A percentile compares a stretch with the other conserved stretches of the same genome.
Evolutionary conservation across 352 stramenopile genomes (phyloP).

Genomic region (Globisporangium alternatum): DNA sequence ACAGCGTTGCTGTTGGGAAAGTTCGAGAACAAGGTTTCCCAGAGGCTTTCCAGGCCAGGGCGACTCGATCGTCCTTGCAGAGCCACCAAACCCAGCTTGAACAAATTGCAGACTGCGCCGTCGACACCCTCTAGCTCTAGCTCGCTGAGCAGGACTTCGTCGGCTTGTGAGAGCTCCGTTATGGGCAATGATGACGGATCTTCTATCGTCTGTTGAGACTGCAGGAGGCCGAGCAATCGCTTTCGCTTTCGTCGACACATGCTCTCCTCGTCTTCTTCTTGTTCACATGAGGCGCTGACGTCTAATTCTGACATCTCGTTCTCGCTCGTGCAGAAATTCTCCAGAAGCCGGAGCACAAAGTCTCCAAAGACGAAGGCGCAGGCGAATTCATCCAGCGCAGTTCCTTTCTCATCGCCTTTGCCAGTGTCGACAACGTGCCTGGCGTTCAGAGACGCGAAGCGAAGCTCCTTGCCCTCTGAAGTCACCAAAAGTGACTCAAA

Average conservation of each 20-base stretch:
- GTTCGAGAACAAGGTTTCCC: neutral
- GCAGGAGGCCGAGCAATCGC: neutral
- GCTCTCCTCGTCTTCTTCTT: neutral
- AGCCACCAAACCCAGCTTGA: neutral
- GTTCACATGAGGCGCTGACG: too few relatives aligned
- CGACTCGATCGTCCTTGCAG: neutral
- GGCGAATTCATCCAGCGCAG: neutral
- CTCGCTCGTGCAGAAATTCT: neutral
- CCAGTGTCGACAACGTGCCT: neutral
- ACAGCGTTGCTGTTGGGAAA: neutral
- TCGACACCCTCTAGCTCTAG: neutral
- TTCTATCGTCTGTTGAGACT: neutral
- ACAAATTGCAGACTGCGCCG: neutral
- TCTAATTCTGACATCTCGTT: neutral
- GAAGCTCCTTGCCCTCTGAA: slow-evolving; percentile 22
- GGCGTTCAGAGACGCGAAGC: slow-evolving; percentile 22
- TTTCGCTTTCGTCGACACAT: neutral
- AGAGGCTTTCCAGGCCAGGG: neutral
- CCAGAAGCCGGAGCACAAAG: slow-evolving; percentile 15
- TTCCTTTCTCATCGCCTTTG: neutral
- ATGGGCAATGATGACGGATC: neutral
- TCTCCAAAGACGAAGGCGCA: slow-evolving; percentile 6
- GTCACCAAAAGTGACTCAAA: slow-evolving; percentile 32
- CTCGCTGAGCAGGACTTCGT: neutral
- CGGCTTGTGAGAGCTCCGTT: neutral